Base-by-base conservation (phyloP, 2,329 filamentous ascomycete species). In the Penicillium glabrum region DNA sequence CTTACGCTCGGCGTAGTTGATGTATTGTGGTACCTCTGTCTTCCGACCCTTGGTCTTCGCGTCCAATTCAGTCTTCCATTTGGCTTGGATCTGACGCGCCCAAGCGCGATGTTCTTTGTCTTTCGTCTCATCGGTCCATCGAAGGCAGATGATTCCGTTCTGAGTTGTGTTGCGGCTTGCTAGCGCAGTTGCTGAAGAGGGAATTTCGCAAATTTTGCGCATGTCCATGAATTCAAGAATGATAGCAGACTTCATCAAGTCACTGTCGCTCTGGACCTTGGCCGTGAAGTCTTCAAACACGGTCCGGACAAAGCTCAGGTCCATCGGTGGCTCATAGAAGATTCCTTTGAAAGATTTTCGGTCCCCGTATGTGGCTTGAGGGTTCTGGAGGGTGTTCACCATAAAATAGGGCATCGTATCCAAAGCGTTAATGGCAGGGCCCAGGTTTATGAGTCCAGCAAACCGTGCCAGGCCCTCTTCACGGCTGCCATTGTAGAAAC, bases 101-200 rank as follows among this genome's bases (percentile, higher is more conserved):
- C 77, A 78, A 2, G 65, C 61, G 0, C 76, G 70, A 21, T 77
- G 69, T 10, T 71, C 66, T 1, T 33, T 31, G 56, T 82, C 79
- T 23, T 75, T 70, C 7, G 59, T 64, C 3, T 65, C 37, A 37
- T 77, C 71, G 1, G 71, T 70, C 79, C 80, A 82, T 11, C 73
- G 70, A 29, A 78, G 69, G 6, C 66, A 63, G 2, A 77, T 70
- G 51, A 77, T 68, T 1, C 75, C 75, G 47, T 82, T 79, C 58
- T 78, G 78, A 37, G 78, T 77, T 6, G 65, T 64, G 8, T 77
- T 78, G 5, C 80, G 73, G 58, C 77, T 80, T 3, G 78, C 76
- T 54, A 80, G 80, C 0, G 80, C 76, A 6, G 76, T 82, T 1
- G 69, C 72, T 2, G 69, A 58, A 1, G 70, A 60, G 0, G 69